These are phyloP conservation scores for Colletotrichum eremochloae DNA, from an alignment of 2,329 filamentous ascomycete species.

Conservation along the genomic window DNA sequence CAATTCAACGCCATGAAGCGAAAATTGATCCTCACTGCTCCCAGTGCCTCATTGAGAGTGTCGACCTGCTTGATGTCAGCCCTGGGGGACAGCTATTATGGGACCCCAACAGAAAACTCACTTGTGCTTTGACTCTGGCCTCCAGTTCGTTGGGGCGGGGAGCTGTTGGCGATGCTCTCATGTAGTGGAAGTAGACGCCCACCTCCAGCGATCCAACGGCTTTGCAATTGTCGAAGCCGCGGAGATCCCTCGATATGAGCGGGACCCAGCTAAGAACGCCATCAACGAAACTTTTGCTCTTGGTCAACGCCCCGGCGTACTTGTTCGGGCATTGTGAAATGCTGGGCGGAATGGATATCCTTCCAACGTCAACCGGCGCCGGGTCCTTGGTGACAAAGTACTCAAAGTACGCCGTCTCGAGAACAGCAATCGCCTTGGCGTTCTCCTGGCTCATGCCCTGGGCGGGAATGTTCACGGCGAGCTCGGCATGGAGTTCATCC, in stretches of 20 bases:
- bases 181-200: constrained; percentile 38
- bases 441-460: constrained; percentile 7
- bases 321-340: constrained; percentile 14
- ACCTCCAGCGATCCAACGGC: constrained; percentile 26
- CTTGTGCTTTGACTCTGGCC: constrained; percentile 29
- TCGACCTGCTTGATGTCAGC: constrained; percentile 12
- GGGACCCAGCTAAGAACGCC: constrained; percentile 16
- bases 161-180: constrained; percentile 19
- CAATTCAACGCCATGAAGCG: constrained; percentile 36
- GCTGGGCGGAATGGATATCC: constrained; percentile 6
- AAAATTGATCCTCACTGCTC: constrained; percentile 33
- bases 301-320: constrained; percentile 13
- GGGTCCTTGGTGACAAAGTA: constrained; percentile 33
- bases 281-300: background rate
- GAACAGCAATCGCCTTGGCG: constrained; percentile 23
- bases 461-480: constrained; percentile 23
- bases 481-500: constrained; percentile 27
- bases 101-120: background rate
- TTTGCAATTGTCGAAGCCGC: constrained; percentile 27
- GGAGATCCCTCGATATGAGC: constrained; percentile 21
- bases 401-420: constrained; percentile 38
- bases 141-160: constrained; percentile 27
- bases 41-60: constrained; percentile 27
- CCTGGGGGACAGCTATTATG: too few relatives aligned
- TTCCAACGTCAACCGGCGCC: constrained; percentile 28